Conservation (phyloP, 768 basidiomycete species). For the Tephrocybe sp. region DNA sequence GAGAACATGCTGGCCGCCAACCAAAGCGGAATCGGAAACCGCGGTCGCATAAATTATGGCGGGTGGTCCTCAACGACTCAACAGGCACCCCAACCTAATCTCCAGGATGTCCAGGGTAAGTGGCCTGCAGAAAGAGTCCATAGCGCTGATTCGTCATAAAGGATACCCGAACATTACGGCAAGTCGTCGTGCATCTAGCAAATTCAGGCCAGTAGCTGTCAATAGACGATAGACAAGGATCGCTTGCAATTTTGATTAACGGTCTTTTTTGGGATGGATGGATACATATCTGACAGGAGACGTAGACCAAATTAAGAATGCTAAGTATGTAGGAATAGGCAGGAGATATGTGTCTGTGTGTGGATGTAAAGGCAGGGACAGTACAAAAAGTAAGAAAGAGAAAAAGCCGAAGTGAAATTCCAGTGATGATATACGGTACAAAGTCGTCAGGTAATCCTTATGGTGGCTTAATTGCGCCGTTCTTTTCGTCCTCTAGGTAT, state of each 20-base stretch:
- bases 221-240: slow-evolving; percentile 16
- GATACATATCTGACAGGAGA: too few species aligned
- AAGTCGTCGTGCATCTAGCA: slow-evolving; percentile 15
- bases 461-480: slow-evolving; percentile 49
- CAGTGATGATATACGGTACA: not conserved
- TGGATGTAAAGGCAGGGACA: not conserved
- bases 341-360: slow-evolving; percentile 4
- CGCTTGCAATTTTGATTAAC: not conserved
- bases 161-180: slow-evolving; percentile 6
- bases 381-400: slow-evolving; percentile 1
- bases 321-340: slow-evolving; percentile 6
- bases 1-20: slow-evolving; percentile 56
- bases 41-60: slow-evolving; percentile 24
- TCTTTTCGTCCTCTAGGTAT: slow-evolving; percentile 83
- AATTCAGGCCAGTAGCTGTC: slow-evolving; percentile 18
- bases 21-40: slow-evolving; percentile 8
- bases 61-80: slow-evolving; percentile 36
- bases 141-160: not conserved
- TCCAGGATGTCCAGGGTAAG: slow-evolving; percentile 12
- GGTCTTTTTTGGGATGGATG: too few species aligned
- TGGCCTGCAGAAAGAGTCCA: not conserved
- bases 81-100: slow-evolving; percentile 24
- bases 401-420: slow-evolving; percentile 6
- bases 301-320: too few species aligned
- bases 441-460: slow-evolving; percentile 23